A percentile compares a stretch with the other conserved stretches of the same genome.
These are phyloP conservation scores for Isatis lusitanica DNA, from an alignment of 441 rosid species.

Conservation along the genomic window DNA sequence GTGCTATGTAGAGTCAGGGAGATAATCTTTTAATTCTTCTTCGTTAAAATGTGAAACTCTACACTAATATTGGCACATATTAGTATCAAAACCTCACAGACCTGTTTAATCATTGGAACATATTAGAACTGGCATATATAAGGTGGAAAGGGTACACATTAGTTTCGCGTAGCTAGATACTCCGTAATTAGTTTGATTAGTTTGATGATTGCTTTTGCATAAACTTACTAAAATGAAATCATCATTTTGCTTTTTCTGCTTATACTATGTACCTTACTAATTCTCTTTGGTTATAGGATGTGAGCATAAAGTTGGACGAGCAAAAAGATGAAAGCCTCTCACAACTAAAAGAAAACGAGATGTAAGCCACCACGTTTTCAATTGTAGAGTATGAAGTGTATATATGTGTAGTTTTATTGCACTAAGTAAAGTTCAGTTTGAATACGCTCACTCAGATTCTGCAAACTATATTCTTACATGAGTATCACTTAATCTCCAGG, in stretches of 20 bases:
- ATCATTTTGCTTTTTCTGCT: neutral
- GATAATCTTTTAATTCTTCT: neutral
- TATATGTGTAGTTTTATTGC: neutral
- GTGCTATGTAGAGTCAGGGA: neutral
- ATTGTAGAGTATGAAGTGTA: neutral
- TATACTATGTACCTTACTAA: slow-evolving; percentile 4
- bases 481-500: slow-evolving; percentile 43
- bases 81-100: neutral
- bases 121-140: neutral
- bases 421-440: neutral
- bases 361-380: slow-evolving; percentile 48
- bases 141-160: neutral
- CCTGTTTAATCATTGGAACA: neutral
- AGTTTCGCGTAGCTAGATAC: neutral
- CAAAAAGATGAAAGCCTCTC: slow-evolving; percentile 82
- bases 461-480: neutral
- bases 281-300: slow-evolving; percentile 57
- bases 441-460: neutral
- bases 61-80: neutral
- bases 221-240: neutral
- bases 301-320: slow-evolving; percentile 80
- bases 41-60: neutral
- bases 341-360: slow-evolving; percentile 90
- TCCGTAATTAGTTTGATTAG: neutral
- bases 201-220: slow-evolving; percentile 12